These are phyloP conservation scores for Brettanomyces sp. DNA, from an alignment of 805 yeast genomes.

Conservation along the genomic window DNA sequence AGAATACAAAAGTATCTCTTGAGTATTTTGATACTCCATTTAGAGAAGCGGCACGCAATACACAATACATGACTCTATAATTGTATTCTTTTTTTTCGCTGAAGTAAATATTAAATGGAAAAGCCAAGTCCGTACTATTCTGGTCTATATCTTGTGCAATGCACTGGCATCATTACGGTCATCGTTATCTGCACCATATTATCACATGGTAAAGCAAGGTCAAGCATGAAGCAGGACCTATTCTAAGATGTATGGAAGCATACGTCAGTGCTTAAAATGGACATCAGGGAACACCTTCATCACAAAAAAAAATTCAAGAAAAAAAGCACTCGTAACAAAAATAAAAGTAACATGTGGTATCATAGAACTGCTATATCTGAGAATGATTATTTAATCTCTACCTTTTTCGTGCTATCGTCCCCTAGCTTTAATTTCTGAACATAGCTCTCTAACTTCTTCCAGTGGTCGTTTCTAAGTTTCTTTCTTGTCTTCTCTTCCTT, in stretches of 20 bases:
- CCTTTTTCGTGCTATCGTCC: conserved; percentile 36
- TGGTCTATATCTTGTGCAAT: too few relatives aligned
- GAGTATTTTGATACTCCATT: not conserved
- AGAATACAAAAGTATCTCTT: conserved; percentile 60
- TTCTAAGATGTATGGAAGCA: too few relatives aligned
- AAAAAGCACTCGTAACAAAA: not conserved
- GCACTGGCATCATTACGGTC: not conserved
- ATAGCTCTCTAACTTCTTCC: conserved; percentile 60
- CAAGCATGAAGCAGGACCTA: too few relatives aligned
- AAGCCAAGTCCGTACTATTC: too few relatives aligned
- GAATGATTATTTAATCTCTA: conserved; percentile 36
- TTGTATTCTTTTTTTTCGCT: too few relatives aligned
- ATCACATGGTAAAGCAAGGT: too few relatives aligned
- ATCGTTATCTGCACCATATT: not conserved
- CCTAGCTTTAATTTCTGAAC: conserved; percentile 31
- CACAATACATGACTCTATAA: too few relatives aligned
- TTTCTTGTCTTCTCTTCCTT: conserved; percentile 64
- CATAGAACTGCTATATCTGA: too few relatives aligned
- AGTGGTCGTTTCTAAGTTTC: conserved; percentile 53
- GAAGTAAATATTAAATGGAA: too few relatives aligned
- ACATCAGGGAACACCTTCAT: too few relatives aligned
- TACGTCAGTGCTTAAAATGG: too few relatives aligned
- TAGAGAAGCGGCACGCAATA: too few relatives aligned
- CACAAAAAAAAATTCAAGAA: not conserved
- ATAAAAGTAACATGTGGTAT: not conserved